Conservation (phyloP, 306 rosid species). For the Trifolium dubium region DNA sequence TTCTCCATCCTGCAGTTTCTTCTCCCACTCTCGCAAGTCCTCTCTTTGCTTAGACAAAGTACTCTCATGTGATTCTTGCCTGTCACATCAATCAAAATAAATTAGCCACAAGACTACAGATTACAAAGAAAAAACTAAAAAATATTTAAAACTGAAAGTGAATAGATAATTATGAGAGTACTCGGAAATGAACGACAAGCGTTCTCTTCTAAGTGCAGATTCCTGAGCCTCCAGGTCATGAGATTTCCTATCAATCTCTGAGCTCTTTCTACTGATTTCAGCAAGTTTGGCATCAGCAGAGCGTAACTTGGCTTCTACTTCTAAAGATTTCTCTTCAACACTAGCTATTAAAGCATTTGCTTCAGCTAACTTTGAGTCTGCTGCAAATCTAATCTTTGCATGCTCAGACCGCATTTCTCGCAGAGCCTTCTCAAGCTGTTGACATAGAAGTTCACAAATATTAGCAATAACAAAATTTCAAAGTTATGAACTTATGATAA, state of each 20-base stretch:
- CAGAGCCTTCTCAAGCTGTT: constrained; percentile 90
- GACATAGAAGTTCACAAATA: constrained; percentile 35
- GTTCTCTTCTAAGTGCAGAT: constrained; percentile 69
- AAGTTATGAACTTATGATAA: neutral
- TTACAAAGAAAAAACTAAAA: constrained; percentile 12
- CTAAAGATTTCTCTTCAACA: constrained; percentile 87
- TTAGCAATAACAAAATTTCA: constrained; percentile 41
- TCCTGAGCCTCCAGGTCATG: constrained; percentile 82
- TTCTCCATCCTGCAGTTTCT: constrained; percentile 86
- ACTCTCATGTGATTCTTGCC: constrained; percentile 73
- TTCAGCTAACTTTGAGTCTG: constrained; percentile 88
- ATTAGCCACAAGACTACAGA: constrained; percentile 18
- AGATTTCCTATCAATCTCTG: constrained; percentile 79
- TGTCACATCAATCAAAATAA: constrained; percentile 45
- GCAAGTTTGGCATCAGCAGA: constrained; percentile 95
- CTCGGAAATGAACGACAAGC: constrained; percentile 78
- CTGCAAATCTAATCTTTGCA: constrained; percentile 82
- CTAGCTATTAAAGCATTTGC: constrained; percentile 87
- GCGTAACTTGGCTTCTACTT: constrained; percentile 79
- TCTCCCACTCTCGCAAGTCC: constrained; percentile 95
- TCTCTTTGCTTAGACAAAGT: constrained; percentile 80
- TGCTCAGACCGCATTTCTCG: constrained; percentile 89
- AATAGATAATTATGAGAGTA: constrained; percentile 46
- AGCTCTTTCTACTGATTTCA: constrained; percentile 79
- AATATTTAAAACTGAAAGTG: constrained; percentile 9